These are phyloP conservation scores for Botrytis medusae DNA, from an alignment of 2,329 filamentous ascomycete genomes.

Conservation along the genomic window DNA sequence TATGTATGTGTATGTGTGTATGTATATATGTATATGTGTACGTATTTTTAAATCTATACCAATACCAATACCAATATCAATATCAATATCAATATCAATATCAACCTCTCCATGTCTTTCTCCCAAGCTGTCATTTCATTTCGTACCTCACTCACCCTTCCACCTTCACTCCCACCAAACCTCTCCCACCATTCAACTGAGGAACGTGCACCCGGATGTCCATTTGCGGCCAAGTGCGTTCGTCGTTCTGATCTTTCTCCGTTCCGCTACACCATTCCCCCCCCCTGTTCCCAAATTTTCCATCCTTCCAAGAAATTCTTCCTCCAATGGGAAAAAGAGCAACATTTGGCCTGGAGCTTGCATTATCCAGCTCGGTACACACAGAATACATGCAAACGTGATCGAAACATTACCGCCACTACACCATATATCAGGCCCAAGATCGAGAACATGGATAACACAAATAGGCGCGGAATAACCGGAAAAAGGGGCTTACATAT, in stretches of 20 bases:
- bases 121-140: not conserved
- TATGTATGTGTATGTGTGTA: no score
- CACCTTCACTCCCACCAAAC: not conserved
- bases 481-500: not conserved
- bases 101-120: not conserved
- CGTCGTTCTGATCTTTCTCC: not conserved
- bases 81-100: not conserved
- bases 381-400: not conserved
- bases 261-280: not conserved
- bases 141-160: not conserved
- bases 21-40: not conserved
- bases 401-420: not conserved
- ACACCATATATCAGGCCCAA: not conserved
- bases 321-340: slow-evolving; percentile 8
- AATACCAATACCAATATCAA: not conserved
- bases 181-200: not conserved
- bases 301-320: slow-evolving; percentile 2
- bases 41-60: no score
- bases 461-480: slow-evolving; percentile 9
- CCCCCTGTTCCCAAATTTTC: not conserved
- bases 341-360: no score
- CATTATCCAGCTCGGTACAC: not conserved
- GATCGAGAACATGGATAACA: not conserved
- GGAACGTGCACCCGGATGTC: slow-evolving; percentile 13
- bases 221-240: not conserved